Conservation (phyloP, 352 stramenopile genomes). For the Globisporangium polare region DNA sequence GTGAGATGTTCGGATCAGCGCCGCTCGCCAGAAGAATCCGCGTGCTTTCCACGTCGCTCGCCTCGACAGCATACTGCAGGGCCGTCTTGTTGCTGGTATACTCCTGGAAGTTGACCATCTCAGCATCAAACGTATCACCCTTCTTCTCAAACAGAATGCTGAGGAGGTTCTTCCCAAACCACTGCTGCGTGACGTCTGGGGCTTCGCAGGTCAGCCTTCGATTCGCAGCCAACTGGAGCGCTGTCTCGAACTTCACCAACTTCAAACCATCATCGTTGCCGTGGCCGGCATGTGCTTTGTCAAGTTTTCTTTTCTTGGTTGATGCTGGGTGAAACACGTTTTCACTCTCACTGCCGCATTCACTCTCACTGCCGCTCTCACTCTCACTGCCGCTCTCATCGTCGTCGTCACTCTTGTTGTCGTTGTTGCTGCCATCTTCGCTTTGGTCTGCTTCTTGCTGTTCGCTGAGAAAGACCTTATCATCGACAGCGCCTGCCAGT, state of each 20-base stretch:
- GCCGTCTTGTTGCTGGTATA: conserved; percentile 50
- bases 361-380: conserved; percentile 13
- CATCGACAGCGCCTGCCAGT: neutral
- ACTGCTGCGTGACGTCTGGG: conserved; percentile 26
- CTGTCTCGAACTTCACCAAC: conserved; percentile 38
- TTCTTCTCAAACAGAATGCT: conserved; percentile 40
- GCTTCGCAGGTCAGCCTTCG: conserved; percentile 34
- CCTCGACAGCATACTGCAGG: conserved; percentile 51
- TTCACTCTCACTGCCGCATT: conserved; percentile 1
- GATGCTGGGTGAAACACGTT: neutral
- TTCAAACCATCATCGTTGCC: conserved; percentile 14
- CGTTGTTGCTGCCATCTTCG: conserved; percentile 14
- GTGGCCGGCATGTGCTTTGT: neutral
- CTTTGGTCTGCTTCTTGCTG: conserved; percentile 6
- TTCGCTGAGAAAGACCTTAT: conserved; percentile 1
- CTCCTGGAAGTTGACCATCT: conserved; percentile 41
- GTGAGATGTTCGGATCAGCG: conserved; percentile 52
- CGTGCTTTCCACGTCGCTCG: conserved; percentile 36
- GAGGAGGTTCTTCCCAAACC: conserved; percentile 58
- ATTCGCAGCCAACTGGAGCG: conserved; percentile 49
- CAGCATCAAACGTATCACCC: conserved; percentile 29
- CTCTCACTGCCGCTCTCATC: conserved; percentile 11
- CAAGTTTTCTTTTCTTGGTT: neutral
- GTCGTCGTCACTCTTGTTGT: conserved; percentile 13
- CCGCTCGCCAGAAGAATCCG: conserved; percentile 28